These are phyloP conservation scores for Pythium dissimile DNA, from an alignment of 352 stramenopile genomes.

Conservation along the genomic window DNA sequence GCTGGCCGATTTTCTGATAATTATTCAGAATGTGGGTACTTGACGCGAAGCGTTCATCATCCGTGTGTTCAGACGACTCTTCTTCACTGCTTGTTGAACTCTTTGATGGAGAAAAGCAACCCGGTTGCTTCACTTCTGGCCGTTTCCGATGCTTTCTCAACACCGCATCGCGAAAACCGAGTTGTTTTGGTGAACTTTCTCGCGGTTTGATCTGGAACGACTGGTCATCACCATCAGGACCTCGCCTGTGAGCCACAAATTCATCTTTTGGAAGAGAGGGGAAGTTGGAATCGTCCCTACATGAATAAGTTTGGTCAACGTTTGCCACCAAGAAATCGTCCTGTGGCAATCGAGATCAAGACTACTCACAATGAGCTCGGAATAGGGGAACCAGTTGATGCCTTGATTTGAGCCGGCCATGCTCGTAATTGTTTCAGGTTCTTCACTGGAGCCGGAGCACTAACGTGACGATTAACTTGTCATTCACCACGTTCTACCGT, in stretches of 20 bases:
- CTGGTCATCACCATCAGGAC: background rate
- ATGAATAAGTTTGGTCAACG: background rate
- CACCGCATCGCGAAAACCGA: slow-evolving; percentile 55
- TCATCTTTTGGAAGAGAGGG: slow-evolving; percentile 4
- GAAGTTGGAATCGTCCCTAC: slow-evolving; percentile 15
- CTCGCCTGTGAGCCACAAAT: background rate
- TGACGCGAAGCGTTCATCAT: background rate
- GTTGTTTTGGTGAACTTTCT: no score
- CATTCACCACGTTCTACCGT: no score
- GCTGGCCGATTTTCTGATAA: background rate
- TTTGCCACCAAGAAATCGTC: no score
- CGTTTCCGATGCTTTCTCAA: slow-evolving; percentile 30
- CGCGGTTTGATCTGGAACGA: slow-evolving; percentile 19
- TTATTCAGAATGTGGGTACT: slow-evolving; percentile 1
- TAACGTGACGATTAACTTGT: no score
- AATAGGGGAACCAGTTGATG: no score
- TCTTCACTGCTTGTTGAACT: slow-evolving; percentile 3
- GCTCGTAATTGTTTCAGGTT: no score
- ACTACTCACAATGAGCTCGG: slow-evolving; percentile 8
- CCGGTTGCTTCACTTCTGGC: background rate
- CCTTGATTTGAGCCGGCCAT: no score
- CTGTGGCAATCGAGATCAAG: no score
- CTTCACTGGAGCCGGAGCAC: no score
- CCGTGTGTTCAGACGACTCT: slow-evolving; percentile 3
- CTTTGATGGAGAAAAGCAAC: slow-evolving; percentile 1